Conservation (phyloP, 2,329 filamentous ascomycete species). For the Epichloe elymi region DNA sequence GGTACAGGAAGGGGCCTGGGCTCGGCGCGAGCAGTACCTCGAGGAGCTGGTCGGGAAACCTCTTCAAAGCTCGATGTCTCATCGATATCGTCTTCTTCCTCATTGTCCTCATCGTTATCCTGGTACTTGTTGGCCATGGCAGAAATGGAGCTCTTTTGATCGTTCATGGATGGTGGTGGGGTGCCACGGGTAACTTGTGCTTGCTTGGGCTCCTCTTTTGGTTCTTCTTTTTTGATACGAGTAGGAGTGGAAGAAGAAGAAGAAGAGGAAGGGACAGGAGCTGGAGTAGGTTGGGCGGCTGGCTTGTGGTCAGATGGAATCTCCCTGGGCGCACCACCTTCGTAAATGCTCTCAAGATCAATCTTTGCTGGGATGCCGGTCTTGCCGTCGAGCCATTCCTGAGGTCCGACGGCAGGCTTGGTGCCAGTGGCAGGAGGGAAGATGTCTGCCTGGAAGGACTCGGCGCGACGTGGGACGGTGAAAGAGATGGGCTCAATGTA, state of each 20-base stretch:
- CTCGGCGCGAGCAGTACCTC: conserved; percentile 28
- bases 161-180: conserved; percentile 57
- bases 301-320: conserved; percentile 57
- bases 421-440: conserved; percentile 74
- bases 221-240: conserved; percentile 26
- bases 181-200: conserved; percentile 23
- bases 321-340: conserved; percentile 69
- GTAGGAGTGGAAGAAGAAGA: conserved; percentile 19
- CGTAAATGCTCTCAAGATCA: conserved; percentile 83
- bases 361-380: conserved; percentile 79
- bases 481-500: conserved; percentile 98
- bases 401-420: conserved; percentile 66
- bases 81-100: conserved; percentile 47
- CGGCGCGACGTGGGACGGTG: conserved; percentile 83
- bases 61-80: conserved; percentile 80
- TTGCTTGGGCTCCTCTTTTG: conserved; percentile 31
- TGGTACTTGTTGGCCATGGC: conserved; percentile 77
- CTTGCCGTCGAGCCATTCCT: conserved; percentile 82
- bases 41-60: conserved; percentile 60
- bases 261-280: conserved; percentile 14
- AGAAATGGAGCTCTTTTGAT: conserved; percentile 79
- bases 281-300: conserved; percentile 29
- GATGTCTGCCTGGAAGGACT: conserved; percentile 94
- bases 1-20: conserved; percentile 28
- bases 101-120: conserved; percentile 53